Evolutionary conservation across 139 green algal species (phyloP), one percentile per base, ranked within the genome.

Genomic region (Haematococcus sp.): DNA sequence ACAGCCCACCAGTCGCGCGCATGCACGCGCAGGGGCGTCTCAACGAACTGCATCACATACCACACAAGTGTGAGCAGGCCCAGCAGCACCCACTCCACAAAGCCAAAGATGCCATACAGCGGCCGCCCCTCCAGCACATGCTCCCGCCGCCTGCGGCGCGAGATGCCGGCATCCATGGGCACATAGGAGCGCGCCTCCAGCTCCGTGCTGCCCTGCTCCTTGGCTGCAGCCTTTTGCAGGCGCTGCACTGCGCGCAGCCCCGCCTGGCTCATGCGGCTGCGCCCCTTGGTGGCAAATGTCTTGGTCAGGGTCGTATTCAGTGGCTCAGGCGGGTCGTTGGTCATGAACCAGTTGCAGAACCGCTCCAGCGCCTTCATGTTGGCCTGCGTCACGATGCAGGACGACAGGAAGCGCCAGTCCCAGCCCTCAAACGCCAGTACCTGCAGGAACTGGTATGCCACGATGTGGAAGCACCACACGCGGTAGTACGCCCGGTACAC

Each of bases 401-500:
- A 75, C 49, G 60, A 74, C 43, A 86, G 63, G 3, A 54, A 30
- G 23, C 75, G 71, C 72, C 72, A 82, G 68, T 86, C 52, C 71
- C 71, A 78, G 63, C 80, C 77, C 54, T 25, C 30, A 49, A 83
- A 78, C 9, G 70, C 67, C 13, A 75, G 64, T n/a, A 64, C 35
- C 69, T 84, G 79, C 49, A 86, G 71, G 49, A 63, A 56, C 52
- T 86, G 79, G 70, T 82, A 88, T 33, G 80, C 30, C 15, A 83
- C 58, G 16, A 85, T 61, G 63, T 88, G 83, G 55, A 72, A 63
- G 11, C 71, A 46, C 31, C 66, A 76, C 19, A 88, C 79, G 25
- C 83, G 73, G 76, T 76, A 88, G 59, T 83, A 86, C 51, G 75
- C 73, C 27, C 83, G 75, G 76, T 82, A 88, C n/a, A 84, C 54